These are phyloP conservation scores for Aspergillus clavatus DNA, from an alignment of 2,329 filamentous ascomycete genomes.

Conservation along the genomic window DNA sequence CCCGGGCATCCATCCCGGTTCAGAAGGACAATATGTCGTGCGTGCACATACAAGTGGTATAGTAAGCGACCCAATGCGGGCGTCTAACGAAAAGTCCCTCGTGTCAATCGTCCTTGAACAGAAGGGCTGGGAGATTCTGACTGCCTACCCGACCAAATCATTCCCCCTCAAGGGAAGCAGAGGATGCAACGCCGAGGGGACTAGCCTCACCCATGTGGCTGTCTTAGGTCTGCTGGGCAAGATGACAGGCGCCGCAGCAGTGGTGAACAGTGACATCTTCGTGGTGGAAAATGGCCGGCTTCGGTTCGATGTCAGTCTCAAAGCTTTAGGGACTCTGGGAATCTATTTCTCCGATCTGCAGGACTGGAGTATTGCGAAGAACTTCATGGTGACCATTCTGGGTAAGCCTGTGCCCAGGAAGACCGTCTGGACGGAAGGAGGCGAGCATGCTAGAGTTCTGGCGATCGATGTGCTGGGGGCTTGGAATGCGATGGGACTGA, in stretches of 20 bases:
- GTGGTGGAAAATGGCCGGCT: slow-evolving; percentile 58
- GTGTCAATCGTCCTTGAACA: slow-evolving; percentile 60
- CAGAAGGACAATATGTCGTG: slow-evolving; percentile 61
- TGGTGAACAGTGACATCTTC: slow-evolving; percentile 59
- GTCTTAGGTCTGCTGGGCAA: slow-evolving; percentile 77
- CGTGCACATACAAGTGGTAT: slow-evolving; percentile 65
- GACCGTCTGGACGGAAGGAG: slow-evolving; percentile 53
- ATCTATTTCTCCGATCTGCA: slow-evolving; percentile 71
- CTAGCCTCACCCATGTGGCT: slow-evolving; percentile 47
- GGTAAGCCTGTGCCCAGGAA: slow-evolving; percentile 63
- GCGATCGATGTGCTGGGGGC: slow-evolving; percentile 72
- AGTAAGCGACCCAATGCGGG: slow-evolving; percentile 44
- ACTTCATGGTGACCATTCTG: slow-evolving; percentile 71
- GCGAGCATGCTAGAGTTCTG: slow-evolving; percentile 55
- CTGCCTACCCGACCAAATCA: slow-evolving; percentile 61
- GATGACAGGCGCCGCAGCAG: slow-evolving; percentile 81
- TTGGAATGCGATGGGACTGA: slow-evolving; percentile 68
- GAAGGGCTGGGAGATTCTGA: slow-evolving; percentile 75
- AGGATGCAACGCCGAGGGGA: slow-evolving; percentile 36
- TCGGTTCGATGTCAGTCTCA: slow-evolving; percentile 64
- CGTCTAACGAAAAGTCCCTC: slow-evolving; percentile 39
- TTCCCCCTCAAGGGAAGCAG: slow-evolving; percentile 42
- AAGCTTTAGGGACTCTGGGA: slow-evolving; percentile 68
- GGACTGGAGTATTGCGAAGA: slow-evolving; percentile 53
- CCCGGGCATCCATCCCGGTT: slow-evolving; percentile 56